These are phyloP conservation scores for Coemansia sp. DNA, from an alignment of 192 early-diverging fungal genomes.

Conservation along the genomic window DNA sequence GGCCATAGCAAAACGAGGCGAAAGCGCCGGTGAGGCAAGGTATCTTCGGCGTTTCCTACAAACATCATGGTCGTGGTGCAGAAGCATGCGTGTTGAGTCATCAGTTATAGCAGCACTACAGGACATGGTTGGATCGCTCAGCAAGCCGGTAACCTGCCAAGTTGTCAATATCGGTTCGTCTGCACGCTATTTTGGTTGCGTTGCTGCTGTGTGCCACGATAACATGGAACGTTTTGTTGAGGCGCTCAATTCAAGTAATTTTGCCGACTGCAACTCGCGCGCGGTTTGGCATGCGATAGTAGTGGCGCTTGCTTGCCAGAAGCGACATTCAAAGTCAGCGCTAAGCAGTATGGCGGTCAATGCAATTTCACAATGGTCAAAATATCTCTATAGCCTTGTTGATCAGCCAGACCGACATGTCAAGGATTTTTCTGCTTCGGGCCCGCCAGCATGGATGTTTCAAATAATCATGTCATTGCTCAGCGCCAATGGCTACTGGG, in stretches of 20 bases:
- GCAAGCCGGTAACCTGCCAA: slow-evolving; percentile 11
- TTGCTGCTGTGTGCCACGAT: not conserved
- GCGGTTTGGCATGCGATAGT: slow-evolving; percentile 13
- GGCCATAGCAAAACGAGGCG: not conserved
- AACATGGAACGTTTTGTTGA: not conserved
- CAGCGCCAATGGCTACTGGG: slow-evolving; percentile 25
- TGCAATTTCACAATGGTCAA: slow-evolving; percentile 16
- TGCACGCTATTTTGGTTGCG: not conserved
- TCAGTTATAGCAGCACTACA: slow-evolving; percentile 8
- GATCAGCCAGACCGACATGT: not conserved
- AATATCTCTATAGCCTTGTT: not conserved
- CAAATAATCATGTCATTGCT: slow-evolving; percentile 28
- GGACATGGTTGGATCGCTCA: slow-evolving; percentile 18
- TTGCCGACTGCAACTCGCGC: not conserved
- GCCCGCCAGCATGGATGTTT: slow-evolving; percentile 36
- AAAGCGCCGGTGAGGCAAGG: not conserved
- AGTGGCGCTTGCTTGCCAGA: not conserved
- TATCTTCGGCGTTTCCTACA: slow-evolving; percentile 28
- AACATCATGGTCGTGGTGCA: slow-evolving; percentile 43
- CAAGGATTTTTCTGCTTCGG: slow-evolving; percentile 5
- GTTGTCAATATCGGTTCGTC: slow-evolving; percentile 15
- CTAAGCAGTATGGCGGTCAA: not conserved
- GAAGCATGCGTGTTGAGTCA: slow-evolving; percentile 3
- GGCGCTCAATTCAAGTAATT: not conserved
- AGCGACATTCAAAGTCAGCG: not conserved